phyloP scores from a whole-genome alignment of 495 filamentous ascomycete species.

The Aspergillus affinis region DNA sequence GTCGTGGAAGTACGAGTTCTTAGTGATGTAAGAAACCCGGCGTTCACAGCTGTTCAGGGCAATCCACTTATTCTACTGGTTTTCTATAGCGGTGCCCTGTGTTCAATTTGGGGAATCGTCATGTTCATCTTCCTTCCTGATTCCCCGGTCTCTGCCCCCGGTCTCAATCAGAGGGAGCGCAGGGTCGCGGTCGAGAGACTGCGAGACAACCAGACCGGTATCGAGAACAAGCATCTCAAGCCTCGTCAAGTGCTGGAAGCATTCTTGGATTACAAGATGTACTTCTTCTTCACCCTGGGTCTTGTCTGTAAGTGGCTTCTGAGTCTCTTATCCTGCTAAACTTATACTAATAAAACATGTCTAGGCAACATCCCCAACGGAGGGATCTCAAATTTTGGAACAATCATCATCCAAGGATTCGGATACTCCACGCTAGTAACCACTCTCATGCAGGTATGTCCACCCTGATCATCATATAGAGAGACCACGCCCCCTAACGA shows the following conservation, averaged over 20 bases:
- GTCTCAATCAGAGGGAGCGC: slow-evolving; percentile 56
- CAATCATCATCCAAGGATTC: slow-evolving; percentile 61
- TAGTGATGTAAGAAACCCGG: slow-evolving; percentile 50
- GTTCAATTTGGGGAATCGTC: slow-evolving; percentile 55
- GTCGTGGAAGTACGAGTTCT: slow-evolving; percentile 58
- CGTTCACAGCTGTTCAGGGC: no score
- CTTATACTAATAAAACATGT: not conserved
- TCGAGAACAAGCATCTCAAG: slow-evolving; percentile 66
- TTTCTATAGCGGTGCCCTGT: slow-evolving; percentile 47
- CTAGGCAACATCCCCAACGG: slow-evolving; percentile 47
- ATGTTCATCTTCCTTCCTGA: slow-evolving; percentile 62
- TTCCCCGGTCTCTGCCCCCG: slow-evolving; percentile 60
- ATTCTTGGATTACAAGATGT: slow-evolving; percentile 59
- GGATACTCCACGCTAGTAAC: slow-evolving; percentile 56
- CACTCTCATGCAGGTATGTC: slow-evolving; percentile 44
- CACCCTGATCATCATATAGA: not conserved
- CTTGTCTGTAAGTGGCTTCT: slow-evolving; percentile 28
- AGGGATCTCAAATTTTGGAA: slow-evolving; percentile 60
- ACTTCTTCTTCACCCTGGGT: slow-evolving; percentile 61
- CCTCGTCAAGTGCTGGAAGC: slow-evolving; percentile 58
- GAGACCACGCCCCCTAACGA: not conserved
- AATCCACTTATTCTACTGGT: slow-evolving; percentile 21
- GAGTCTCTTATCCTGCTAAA: not conserved
- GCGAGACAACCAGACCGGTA: slow-evolving; percentile 60
- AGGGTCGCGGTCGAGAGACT: slow-evolving; percentile 58